phyloP scores from a whole-genome alignment of 495 filamentous ascomycete genomes.

The Talaromyces wortmannii region DNA sequence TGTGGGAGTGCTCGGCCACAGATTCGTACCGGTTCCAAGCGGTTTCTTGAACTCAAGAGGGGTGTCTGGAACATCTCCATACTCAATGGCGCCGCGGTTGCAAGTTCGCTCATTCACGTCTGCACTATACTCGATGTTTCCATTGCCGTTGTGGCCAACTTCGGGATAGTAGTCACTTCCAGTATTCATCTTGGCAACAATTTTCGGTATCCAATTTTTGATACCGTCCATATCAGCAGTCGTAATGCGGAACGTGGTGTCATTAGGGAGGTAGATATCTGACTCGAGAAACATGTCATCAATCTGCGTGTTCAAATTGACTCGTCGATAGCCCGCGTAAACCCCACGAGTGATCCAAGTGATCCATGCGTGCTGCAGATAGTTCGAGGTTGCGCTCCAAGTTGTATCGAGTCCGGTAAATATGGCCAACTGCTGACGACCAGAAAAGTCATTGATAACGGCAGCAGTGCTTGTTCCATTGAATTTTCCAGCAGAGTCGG shows the following conservation, averaged over 20 bases:
- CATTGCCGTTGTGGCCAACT: conserved; percentile 56
- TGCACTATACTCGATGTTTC: conserved; percentile 44
- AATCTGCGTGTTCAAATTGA: conserved; percentile 55
- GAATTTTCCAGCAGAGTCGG: conserved; percentile 14
- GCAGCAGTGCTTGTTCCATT: conserved; percentile 40
- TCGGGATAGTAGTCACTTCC: conserved; percentile 52
- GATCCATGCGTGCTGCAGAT: conserved; percentile 58
- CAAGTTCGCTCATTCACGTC: conserved; percentile 23
- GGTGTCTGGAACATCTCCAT: conserved; percentile 33
- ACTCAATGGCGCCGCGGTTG: conserved; percentile 28
- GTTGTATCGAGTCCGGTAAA: conserved; percentile 48
- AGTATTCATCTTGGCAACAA: conserved; percentile 46
- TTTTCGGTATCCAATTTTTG: conserved; percentile 36
- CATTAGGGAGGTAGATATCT: conserved; percentile 42
- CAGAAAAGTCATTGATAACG: conserved; percentile 53
- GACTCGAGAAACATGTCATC: conserved; percentile 58
- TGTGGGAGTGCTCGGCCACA: conserved; percentile 43
- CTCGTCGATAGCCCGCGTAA: conserved; percentile 47
- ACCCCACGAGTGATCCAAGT: conserved; percentile 54
- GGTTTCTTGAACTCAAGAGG: conserved; percentile 50
- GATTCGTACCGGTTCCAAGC: conserved; percentile 45
- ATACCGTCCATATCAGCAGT: conserved; percentile 42
- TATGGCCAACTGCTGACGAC: conserved; percentile 56
- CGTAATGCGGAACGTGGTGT: conserved; percentile 41
- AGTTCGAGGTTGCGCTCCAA: conserved; percentile 50